These are phyloP conservation scores for Xylaria scruposa DNA, from an alignment of 495 filamentous ascomycete species.

Conservation along the genomic window DNA sequence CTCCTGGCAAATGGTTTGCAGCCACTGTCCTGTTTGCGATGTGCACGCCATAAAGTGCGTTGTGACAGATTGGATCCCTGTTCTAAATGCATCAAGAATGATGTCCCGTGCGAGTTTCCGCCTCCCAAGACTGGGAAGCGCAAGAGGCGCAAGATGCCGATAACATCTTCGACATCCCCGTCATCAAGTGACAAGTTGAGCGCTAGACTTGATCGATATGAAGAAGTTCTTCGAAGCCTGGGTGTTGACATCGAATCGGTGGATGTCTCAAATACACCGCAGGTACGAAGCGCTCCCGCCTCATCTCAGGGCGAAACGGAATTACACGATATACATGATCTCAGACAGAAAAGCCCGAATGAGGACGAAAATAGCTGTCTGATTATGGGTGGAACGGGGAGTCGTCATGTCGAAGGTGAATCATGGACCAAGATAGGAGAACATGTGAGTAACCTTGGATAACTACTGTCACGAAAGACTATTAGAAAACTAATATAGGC, in stretches of 20 bases:
- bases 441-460: background rate
- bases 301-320: background rate
- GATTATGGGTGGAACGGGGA: background rate
- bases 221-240: background rate
- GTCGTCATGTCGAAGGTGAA: background rate
- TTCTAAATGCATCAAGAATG: background rate
- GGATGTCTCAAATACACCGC: background rate
- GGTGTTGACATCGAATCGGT: background rate
- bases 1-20: background rate
- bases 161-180: background rate
- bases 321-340: background rate
- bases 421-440: background rate
- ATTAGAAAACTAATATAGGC: conserved; percentile 2
- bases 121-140: background rate
- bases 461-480: background rate
- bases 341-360: background rate
- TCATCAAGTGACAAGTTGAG: background rate
- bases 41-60: conserved; percentile 3
- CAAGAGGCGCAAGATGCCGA: background rate
- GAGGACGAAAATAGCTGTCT: background rate
- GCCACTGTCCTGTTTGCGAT: conserved; percentile 8
- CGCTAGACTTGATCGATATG: background rate
- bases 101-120: conserved; percentile 1
- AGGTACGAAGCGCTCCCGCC: background rate
- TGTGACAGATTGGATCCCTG: conserved; percentile 7